Percentiles rank a stretch among this genome's conserved stretches.
Evolutionary conservation across 306 rosid species (phyloP).

Genomic region (Quercus suber): DNA sequence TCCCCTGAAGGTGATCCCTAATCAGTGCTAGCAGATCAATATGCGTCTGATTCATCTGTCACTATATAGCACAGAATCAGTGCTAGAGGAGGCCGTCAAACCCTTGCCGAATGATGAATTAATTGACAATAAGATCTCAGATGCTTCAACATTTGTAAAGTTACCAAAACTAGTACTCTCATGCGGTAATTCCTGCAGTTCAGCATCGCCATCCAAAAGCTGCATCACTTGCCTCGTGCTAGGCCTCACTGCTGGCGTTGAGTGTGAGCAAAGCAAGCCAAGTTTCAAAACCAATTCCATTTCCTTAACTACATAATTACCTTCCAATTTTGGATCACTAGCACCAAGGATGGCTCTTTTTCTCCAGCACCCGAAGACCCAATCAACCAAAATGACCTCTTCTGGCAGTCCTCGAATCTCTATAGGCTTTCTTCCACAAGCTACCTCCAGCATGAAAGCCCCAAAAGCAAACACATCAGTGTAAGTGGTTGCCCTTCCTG

Average conservation of each 20-base stretch:
- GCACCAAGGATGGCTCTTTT: constrained; percentile 44
- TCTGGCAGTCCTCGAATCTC: constrained; percentile 27
- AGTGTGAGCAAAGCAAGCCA: constrained; percentile 53
- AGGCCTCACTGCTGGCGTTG: constrained; percentile 44
- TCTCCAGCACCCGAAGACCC: constrained; percentile 41
- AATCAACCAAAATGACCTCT: constrained; percentile 47
- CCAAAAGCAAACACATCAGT: constrained; percentile 53
- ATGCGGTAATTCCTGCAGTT: constrained; percentile 24
- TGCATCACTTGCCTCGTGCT: constrained; percentile 50
- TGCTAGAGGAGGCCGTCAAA: no score
- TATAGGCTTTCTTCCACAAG: constrained; percentile 66
- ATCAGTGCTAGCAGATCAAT: no score
- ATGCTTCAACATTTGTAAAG: neutral
- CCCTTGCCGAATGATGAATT: no score
- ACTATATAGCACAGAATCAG: no score
- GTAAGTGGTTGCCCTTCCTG: constrained; percentile 50
- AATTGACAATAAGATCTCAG: no score
- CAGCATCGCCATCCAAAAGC: constrained; percentile 38
- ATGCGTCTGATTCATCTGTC: no score
- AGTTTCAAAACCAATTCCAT: constrained; percentile 54
- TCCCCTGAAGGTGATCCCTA: no score
- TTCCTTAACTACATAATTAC: constrained; percentile 29
- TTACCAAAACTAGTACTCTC: neutral
- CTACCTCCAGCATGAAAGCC: constrained; percentile 57
- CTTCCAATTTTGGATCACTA: constrained; percentile 42